Base-by-base conservation (phyloP, 1,284 basidiomycete species). In the Fomitopsis palustris region DNA sequence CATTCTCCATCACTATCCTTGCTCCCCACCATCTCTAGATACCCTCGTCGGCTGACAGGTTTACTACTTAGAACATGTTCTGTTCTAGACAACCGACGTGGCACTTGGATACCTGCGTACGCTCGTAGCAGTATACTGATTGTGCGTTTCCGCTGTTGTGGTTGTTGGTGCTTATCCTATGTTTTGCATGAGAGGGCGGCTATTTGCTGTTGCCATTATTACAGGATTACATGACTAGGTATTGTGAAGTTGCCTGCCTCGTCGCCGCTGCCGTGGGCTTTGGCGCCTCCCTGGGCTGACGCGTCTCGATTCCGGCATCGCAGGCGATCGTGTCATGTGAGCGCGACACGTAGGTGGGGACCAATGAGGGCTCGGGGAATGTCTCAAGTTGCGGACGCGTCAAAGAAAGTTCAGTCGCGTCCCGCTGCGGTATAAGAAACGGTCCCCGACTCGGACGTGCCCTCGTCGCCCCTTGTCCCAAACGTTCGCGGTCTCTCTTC, bases 351-450 rank as follows among this genome's bases (percentile, higher is more conserved):
- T 62, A 61, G 54, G 55, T 23, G 63, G 63, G 58, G 63, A 63
- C 63, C 65, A 64, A 66, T 66, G 39, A 47, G 52, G 41, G 38
- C 5, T 29, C 51, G 39, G 49, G 58, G 60, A 58, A 56, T 27
- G 53, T 35, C 59, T 9, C 35, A 47, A 47, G 45, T n/a, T 47
- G 45, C 45, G 29, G 57, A 58, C 42, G 54, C 56, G 41, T 37
- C n/a, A 58, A 61, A 56, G 62, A 66, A 66, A 62, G 67, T 69
- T 69, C 63, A 51, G 64, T 67, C 63, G 59, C 49, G 59, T 49
- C 38, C 35, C 52, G 25, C 21, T 52, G 9, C 42, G 37, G 59
- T 69, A 70, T 72, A 70, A 69, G 66, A 59, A 53, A 25, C 21
- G 42, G n/a, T 49, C 56, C 33, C 43, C 53, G 54, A 59, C 47